Evolutionary conservation across 768 basidiomycete species (phyloP).

Genomic region (Pulveroboletus ravenelii): DNA sequence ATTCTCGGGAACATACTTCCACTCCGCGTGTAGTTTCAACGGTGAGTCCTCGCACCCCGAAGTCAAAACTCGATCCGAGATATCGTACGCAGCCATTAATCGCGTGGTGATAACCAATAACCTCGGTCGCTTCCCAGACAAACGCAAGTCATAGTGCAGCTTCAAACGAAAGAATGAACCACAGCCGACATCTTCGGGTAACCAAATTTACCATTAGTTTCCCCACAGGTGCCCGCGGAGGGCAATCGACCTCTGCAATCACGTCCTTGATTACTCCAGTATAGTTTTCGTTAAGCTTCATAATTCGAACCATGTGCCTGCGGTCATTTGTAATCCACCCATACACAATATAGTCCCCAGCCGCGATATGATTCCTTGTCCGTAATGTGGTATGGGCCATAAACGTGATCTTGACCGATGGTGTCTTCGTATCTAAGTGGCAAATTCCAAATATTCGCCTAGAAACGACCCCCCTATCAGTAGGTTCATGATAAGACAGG

Average conservation of each 20-base stretch:
- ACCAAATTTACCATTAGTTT: slow-evolving; percentile 19
- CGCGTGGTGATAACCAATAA: slow-evolving; percentile 25
- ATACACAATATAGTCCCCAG: slow-evolving; percentile 24
- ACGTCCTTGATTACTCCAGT: slow-evolving; percentile 19
- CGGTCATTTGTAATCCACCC: slow-evolving; percentile 31
- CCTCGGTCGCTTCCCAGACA: slow-evolving; percentile 23
- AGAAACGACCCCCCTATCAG: background rate
- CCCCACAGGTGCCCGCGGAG: slow-evolving; percentile 20
- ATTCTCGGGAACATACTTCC: slow-evolving; percentile 20
- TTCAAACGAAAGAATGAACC: slow-evolving; percentile 2
- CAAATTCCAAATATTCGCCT: slow-evolving; percentile 27
- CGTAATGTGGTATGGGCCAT: slow-evolving; percentile 18
- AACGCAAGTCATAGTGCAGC: slow-evolving; percentile 28
- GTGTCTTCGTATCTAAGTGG: slow-evolving; percentile 23
- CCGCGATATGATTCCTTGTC: slow-evolving; percentile 21
- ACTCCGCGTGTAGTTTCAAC: slow-evolving; percentile 12
- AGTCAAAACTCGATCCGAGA: slow-evolving; percentile 16
- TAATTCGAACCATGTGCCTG: slow-evolving; percentile 26
- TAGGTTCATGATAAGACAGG: background rate
- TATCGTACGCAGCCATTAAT: slow-evolving; percentile 27
- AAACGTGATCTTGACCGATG: slow-evolving; percentile 23
- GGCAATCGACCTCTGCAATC: slow-evolving; percentile 26
- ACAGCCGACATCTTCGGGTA: background rate
- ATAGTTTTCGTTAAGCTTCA: slow-evolving; percentile 26
- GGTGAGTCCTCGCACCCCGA: slow-evolving; percentile 7